Percentiles rank a stretch among this genome's conserved stretches.
phyloP scores from a whole-genome alignment of 2,329 filamentous ascomycete species.

The Cryphonectria nitschkei region DNA sequence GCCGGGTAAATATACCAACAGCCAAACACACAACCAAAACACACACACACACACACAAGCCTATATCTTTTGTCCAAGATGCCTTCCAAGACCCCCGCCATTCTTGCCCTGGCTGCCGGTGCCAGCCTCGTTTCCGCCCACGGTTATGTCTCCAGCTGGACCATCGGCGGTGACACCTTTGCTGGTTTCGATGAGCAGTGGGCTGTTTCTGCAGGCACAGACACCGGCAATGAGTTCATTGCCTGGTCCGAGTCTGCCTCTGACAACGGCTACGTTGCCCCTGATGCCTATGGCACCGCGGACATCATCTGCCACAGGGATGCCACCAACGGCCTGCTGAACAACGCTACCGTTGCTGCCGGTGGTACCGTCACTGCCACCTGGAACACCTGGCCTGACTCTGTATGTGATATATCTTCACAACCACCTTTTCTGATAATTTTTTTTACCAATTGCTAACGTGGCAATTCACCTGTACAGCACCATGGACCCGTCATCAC shows the following conservation, averaged over 20 bases:
- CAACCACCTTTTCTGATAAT: no score
- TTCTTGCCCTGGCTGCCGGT: slow-evolving; percentile 27
- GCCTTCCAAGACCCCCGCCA: slow-evolving; percentile 23
- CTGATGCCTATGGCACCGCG: slow-evolving; percentile 20
- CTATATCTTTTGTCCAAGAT: slow-evolving; percentile 16
- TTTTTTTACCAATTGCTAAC: not conserved
- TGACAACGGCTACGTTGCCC: slow-evolving; percentile 26
- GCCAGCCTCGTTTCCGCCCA: slow-evolving; percentile 35
- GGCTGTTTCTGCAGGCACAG: slow-evolving; percentile 20
- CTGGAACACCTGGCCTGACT: slow-evolving; percentile 38
- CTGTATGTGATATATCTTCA: not conserved
- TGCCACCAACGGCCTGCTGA: slow-evolving; percentile 33
- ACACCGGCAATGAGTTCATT: slow-evolving; percentile 28
- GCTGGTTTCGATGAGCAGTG: slow-evolving; percentile 32
- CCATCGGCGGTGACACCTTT: slow-evolving; percentile 37
- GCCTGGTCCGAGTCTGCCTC: slow-evolving; percentile 27
- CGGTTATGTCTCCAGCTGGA: slow-evolving; percentile 38
- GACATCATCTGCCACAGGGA: slow-evolving; percentile 28
- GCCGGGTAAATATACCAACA: slow-evolving; percentile 17
- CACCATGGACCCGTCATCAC: slow-evolving; percentile 38
- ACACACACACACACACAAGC: not conserved
- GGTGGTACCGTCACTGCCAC: slow-evolving; percentile 30
- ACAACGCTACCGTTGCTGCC: slow-evolving; percentile 26
- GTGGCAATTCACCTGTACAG: not conserved
- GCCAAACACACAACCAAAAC: not conserved